Evolutionary conservation across 306 rosid genomes (phyloP), one percentile per base, ranked within the genome.

Genomic region (Ochetophila trinervis): DNA sequence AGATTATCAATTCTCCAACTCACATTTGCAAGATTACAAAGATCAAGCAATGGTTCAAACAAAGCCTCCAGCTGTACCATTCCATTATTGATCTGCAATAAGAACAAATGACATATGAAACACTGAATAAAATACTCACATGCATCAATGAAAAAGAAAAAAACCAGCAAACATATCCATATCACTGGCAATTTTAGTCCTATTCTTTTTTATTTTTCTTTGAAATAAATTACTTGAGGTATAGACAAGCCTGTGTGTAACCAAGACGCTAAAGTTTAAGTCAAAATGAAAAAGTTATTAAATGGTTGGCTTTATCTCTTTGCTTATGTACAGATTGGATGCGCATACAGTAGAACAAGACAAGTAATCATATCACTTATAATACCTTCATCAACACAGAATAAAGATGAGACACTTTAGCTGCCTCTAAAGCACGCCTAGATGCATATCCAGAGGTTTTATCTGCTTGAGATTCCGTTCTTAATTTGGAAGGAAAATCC

Each of bases 1-100:
- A 53, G 8, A 22, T 67, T 27, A 18, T 27, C 12, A 13, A 69
- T 19, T 32, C 74, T 47, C 63, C 53, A 72, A 80, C 98, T 84
- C 79, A 92, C 98, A 79, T 79, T 92, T 75, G 85, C 80, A 67
- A 84, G 65, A 61, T 56, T 63, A 54, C 93, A 89, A 63, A 92
- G 93, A 66, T 85, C 87, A 77, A 92, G 82, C 68, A 92, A 80
- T 23, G 95, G 93, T 68, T 79, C 72, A 76, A 89, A 64, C 76
- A 87, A 47, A 74, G 73, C 75, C 81, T 92, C 96, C 80, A 84
- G 56, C 55, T 65, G 48, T 42, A 67, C 45, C 80, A 84, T 84
- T 57, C 93, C 93, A 75, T 77, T 82, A 76, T 76, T 80, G 70
- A 85, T 67, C 98, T 92, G 87, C 82, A 83, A 67, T 5, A 34